phyloP scores from a whole-genome alignment of 768 basidiomycete genomes.

The Saitozyma sp. region DNA sequence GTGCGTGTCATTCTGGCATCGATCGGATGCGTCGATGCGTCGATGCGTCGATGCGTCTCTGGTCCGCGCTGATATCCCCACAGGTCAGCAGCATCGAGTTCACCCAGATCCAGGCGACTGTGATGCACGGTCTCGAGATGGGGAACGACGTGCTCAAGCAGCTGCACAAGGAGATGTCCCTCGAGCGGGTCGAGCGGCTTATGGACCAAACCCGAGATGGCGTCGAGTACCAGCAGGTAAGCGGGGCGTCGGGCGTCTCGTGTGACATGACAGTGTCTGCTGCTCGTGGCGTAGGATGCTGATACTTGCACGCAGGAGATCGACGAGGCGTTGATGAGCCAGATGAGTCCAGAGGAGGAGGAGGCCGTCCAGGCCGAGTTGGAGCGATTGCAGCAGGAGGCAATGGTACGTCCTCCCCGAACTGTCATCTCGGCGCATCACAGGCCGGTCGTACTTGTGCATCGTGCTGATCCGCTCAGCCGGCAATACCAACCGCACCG shows the following conservation, averaged over 20 bases:
- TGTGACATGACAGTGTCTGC: not conserved
- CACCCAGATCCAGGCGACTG: constrained; percentile 87
- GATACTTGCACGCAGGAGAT: constrained; percentile 69
- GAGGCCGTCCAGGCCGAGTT: constrained; percentile 89
- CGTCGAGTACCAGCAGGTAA: constrained; percentile 81
- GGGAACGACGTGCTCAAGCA: constrained; percentile 91
- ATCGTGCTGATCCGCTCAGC: constrained; percentile 19
- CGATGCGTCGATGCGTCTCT: not conserved
- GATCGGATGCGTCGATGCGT: not conserved
- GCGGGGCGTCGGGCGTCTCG: constrained; percentile 25
- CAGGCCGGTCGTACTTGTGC: not conserved
- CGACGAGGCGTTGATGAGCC: constrained; percentile 77
- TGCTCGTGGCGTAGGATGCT: not conserved
- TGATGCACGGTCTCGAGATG: constrained; percentile 86
- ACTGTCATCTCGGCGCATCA: not conserved
- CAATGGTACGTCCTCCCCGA: constrained; percentile 32
- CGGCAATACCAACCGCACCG: constrained; percentile 34
- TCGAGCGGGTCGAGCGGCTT: constrained; percentile 89
- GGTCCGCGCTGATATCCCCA: not conserved
- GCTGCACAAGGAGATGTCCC: constrained; percentile 88
- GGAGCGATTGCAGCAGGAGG: constrained; percentile 60
- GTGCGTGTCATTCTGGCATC: constrained; percentile 56
- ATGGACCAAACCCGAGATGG: constrained; percentile 92
- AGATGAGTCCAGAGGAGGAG: constrained; percentile 83
- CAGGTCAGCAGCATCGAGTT: constrained; percentile 97